Conservation (phyloP, 257 asterid species). For the Solanum stenotomum region DNA sequence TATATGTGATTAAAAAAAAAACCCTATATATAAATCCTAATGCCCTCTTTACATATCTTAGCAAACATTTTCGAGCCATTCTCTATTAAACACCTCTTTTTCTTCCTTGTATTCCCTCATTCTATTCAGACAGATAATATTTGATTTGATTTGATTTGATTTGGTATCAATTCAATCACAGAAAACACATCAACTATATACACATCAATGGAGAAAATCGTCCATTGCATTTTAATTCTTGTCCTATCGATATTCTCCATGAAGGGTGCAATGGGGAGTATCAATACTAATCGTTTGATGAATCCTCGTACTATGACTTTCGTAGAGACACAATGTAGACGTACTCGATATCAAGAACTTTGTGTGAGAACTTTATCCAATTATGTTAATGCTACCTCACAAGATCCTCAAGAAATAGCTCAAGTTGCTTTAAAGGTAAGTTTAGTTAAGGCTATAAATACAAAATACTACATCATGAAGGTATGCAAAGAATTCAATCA, state of each 20-base stretch:
- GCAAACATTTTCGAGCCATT: neutral
- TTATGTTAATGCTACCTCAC: slow-evolving; percentile 13
- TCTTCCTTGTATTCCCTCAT: neutral
- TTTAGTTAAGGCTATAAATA: slow-evolving; percentile 29
- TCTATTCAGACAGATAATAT: neutral
- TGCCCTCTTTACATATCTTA: slow-evolving; percentile 4
- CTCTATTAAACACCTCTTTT: neutral
- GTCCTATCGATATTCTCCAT: slow-evolving; percentile 9
- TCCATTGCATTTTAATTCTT: slow-evolving; percentile 4
- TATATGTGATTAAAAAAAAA: neutral
- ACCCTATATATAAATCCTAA: slow-evolving; percentile 17
- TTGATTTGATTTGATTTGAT: neutral
- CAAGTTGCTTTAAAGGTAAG: slow-evolving; percentile 45
- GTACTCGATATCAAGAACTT: slow-evolving; percentile 27
- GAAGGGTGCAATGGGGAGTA: slow-evolving; percentile 1
- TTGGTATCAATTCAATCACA: neutral
- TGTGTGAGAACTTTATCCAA: slow-evolving; percentile 27
- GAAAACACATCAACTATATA: neutral
- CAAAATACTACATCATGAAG: slow-evolving; percentile 30
- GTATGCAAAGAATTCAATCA: slow-evolving; percentile 32
- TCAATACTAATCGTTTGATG: neutral
- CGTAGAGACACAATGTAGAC: slow-evolving; percentile 33
- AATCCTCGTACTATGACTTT: neutral
- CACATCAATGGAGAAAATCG: slow-evolving; percentile 1
- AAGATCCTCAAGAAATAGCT: slow-evolving; percentile 36